Evolutionary conservation across 2,329 filamentous ascomycete species (phyloP), one percentile per base, ranked within the genome.

Genomic region (Chrysosporium queenslandicum): DNA sequence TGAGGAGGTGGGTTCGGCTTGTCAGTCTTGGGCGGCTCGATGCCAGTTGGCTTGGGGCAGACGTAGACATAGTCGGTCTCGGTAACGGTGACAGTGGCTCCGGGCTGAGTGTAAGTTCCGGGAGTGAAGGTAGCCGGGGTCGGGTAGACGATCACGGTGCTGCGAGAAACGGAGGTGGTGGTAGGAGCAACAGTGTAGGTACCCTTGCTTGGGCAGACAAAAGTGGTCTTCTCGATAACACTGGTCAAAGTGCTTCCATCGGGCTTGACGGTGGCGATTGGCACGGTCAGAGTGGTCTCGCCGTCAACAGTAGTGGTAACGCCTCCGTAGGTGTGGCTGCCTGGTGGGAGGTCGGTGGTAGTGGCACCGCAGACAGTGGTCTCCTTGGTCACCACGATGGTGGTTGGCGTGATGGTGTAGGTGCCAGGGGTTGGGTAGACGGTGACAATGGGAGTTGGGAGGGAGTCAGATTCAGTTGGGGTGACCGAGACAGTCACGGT

Each of bases 331-430:
- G 82, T 86, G 76, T 86, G 75, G 39, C 76, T 80, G 63, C 85
- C 85, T 54, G 76, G 67, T 50, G 82, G 72, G 46, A 87, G 74
- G 47, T 74, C 68, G 59, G 83, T 85, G 54, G 79, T 76, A 57
- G 79, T 74, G 49, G 79, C 77, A 60, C 70, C 83, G 68, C 79
- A 81, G 56, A 86, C 82, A 36, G 82, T 86, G 60, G 81, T 85
- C 55, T 78, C 77, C 67, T 81, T 74, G 57, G 76, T 81, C 59
- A 89, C 71, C 56, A 80, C 83, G 58, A 86, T 64, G 57, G 85
- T 90, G 60, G 78, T 85, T 55, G 84, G 83, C 60, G 82, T 81
- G 75, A 87, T 81, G 59, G 85, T 87, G 75, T 88, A 89, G 57
- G 77, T 79, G 68, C 85, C 85, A 29, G 85, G 79, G 42, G 80